Evolutionary conservation across 2,329 filamentous ascomycete genomes (phyloP), one percentile per base, ranked within the genome.

Genomic region (Colletotrichum sp.): DNA sequence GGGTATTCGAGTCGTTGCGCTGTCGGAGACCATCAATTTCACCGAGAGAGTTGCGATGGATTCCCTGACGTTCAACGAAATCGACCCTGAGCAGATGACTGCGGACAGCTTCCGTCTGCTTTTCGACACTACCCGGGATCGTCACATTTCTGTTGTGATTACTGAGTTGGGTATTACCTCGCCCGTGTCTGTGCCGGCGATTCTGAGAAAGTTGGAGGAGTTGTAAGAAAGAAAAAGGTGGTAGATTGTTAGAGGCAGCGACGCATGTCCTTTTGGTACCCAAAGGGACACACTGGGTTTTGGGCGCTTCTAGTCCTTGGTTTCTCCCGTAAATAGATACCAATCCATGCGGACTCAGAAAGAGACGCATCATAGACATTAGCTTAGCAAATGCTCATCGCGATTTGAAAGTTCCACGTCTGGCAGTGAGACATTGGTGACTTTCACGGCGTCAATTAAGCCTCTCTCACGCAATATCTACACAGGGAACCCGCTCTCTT

Each of bases 21-120:
- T 97, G 75, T 98, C 95, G 84, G 96, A 98, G 87, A 97, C 94
- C 6, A 93, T 98, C 86, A 99, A 98, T 86, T 98, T 98, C 83
- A 97, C 80, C 34, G 91, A 86, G 93, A 93, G 95, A 74, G 95
- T 98, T 13, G 94, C 95, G 8, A 92, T 97, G 16, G 97, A 98
- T 85, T 96, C 95, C 28, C 95, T 98, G 78, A 96, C 97, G 56
- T 93, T 95, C 81, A 99, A 99, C 84, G 97, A 99, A 87, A 93
- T 98, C 77, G 96, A 85, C 90, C 96, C 83, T 81, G 95, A 85
- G 91, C 94, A 84, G 89, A 95, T 86, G 86, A 87, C 88, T 18
- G 85, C 86, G 22, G 86, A 87, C 52, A 86, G 84, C 5, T 91
- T 92, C 82, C 85, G 91, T 22, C 89, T 98, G 76, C 92, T 98